phyloP scores from a whole-genome alignment of 2,329 filamentous ascomycete species.

The Nemania sp. region DNA sequence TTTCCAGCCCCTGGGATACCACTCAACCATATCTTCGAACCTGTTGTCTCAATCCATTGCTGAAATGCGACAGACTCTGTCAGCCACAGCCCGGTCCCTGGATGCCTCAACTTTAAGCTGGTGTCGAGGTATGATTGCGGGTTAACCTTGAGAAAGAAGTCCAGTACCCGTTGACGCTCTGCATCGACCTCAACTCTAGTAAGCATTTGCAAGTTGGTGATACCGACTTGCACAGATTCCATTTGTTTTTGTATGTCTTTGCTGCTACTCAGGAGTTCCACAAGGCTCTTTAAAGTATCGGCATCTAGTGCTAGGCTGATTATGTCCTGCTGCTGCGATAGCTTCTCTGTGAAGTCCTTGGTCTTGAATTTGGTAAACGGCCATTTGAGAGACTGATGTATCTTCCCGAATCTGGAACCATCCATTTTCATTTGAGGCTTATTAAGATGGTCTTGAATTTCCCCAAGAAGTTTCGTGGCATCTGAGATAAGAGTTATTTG shows the following conservation, averaged over 20 bases:
- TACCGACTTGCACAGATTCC: background rate
- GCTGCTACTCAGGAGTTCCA: conserved; percentile 14
- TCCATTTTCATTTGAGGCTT: conserved; percentile 13
- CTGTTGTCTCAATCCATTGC: conserved; percentile 26
- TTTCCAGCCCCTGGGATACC: conserved; percentile 38
- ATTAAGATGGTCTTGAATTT: conserved; percentile 25
- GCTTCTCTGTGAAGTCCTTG: conserved; percentile 25
- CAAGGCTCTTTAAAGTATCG: conserved; percentile 24
- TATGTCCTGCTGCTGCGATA: conserved; percentile 29
- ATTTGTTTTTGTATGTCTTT: conserved; percentile 8
- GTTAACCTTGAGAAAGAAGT: conserved; percentile 31
- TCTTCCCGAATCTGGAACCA: background rate
- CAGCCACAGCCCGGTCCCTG: conserved; percentile 32
- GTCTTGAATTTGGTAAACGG: conserved; percentile 29
- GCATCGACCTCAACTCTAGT: conserved; percentile 24
- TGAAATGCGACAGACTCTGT: conserved; percentile 20
- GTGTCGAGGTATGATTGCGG: conserved; percentile 31
- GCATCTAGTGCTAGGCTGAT: conserved; percentile 30
- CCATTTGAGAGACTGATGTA: conserved; percentile 29
- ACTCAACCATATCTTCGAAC: conserved; percentile 32
- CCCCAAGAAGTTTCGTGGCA: conserved; percentile 19
- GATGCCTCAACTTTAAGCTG: conserved; percentile 30
- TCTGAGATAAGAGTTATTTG: conserved; percentile 25
- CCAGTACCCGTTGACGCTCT: conserved; percentile 19
- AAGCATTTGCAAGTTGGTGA: conserved; percentile 24